A percentile compares a stretch with the other conserved stretches of the same genome.
These are phyloP conservation scores for Coemansia reversa DNA, from an alignment of 192 early-diverging fungal species.

Conservation along the genomic window DNA sequence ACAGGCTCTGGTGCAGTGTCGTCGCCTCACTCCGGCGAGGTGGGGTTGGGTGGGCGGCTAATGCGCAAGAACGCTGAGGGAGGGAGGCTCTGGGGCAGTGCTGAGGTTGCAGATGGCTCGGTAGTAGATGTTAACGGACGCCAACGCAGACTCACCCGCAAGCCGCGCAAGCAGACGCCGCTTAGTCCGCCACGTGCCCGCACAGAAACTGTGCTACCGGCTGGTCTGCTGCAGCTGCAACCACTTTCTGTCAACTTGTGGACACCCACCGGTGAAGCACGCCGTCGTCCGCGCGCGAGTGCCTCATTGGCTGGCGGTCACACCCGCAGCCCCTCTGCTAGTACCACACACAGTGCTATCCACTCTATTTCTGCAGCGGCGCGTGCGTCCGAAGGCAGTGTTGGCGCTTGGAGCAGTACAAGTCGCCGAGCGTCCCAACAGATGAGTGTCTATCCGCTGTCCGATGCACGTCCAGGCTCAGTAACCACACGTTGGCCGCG, in stretches of 20 bases:
- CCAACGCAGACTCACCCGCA: constrained; percentile 42
- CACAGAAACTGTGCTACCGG: background rate
- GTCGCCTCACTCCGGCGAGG: constrained; percentile 25
- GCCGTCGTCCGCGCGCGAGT: constrained; percentile 9
- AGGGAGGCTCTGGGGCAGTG: constrained; percentile 34
- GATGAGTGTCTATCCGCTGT: constrained; percentile 1
- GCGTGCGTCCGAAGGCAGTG: background rate
- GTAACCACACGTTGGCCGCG: constrained; percentile 6
- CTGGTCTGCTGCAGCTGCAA: constrained; percentile 6
- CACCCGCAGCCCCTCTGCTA: constrained; percentile 22
- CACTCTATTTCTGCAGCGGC: background rate
- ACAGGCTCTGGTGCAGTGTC: background rate
- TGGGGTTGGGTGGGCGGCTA: constrained; percentile 19
- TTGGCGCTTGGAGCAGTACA: constrained; percentile 29
- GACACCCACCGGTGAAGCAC: background rate
- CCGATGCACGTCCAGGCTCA: background rate
- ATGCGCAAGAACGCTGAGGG: constrained; percentile 25
- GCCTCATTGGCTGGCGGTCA: constrained; percentile 6
- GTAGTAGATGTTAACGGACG: background rate
- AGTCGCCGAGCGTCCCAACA: constrained; percentile 15
- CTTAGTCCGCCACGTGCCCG: background rate
- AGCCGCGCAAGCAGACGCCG: constrained; percentile 15
- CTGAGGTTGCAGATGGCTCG: background rate
- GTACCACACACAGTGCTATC: constrained; percentile 33
- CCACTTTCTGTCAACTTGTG: constrained; percentile 15